Percentiles rank a stretch among this genome's conserved stretches.
These are phyloP conservation scores for Pythium apleroticum DNA, from an alignment of 352 stramenopile species.

Conservation along the genomic window DNA sequence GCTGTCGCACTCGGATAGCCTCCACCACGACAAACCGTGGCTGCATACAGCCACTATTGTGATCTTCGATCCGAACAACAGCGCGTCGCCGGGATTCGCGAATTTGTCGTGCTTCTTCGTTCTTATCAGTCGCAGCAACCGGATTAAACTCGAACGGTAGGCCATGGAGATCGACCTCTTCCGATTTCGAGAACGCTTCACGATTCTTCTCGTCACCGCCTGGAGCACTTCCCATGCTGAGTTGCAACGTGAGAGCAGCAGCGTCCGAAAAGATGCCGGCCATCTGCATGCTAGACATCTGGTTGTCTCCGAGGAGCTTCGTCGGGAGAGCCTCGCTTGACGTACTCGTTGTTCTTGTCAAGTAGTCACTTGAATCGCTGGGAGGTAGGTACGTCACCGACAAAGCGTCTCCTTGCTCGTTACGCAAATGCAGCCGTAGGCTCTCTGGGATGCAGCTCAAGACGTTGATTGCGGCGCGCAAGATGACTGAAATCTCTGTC, in stretches of 20 bases:
- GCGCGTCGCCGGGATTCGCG: neutral
- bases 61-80: neutral
- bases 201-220: neutral
- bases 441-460: constrained; percentile 12
- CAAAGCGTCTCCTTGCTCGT: neutral
- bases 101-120: neutral
- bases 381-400: neutral
- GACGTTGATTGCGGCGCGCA: constrained; percentile 32
- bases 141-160: constrained; percentile 52
- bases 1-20: constrained; percentile 5
- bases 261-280: neutral
- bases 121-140: constrained; percentile 29
- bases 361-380: neutral
- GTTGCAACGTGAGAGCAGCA: neutral
- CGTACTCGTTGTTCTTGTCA: neutral
- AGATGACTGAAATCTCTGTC: constrained; percentile 55
- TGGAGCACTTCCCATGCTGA: neutral
- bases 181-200: neutral
- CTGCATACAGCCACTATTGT: neutral
- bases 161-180: constrained; percentile 19
- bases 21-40: constrained; percentile 10
- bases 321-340: neutral
- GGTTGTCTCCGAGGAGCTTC: neutral
- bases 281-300: neutral
- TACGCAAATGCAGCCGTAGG: neutral